Base-by-base conservation (phyloP, 2,329 filamentous ascomycete genomes). In the Paradendryphiella salina region DNA sequence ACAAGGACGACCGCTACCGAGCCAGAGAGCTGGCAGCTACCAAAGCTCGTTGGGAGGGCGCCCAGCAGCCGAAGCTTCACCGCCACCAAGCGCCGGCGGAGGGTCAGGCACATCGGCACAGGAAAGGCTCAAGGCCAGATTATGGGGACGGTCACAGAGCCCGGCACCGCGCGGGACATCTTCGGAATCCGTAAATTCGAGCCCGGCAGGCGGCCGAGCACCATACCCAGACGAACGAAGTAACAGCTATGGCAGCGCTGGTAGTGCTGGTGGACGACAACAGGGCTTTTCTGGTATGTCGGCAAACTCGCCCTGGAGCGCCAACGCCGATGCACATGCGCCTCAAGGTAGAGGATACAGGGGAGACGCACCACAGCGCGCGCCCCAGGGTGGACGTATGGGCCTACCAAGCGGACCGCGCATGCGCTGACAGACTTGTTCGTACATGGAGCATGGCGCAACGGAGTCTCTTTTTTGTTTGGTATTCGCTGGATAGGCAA, bases 81-180 rank as follows among this genome's bases (percentile, higher is more conserved):
- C 73, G 54, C 68, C 72, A 65, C 71, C 77, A 55, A 70, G 68
- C 58, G 64, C 63, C 35, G 73, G 67, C 41, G 73, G 65, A 34
- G 77, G 74, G 2, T 41, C 45, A 21, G 45, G 50, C 29, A 79
- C 79, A 28, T 84, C 85, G 15, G 90, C 90, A 42, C 89, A 95
- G 75, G 89, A 96, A 63, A 80, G 89, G 61, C 77, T 96, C 62
- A 89, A 90, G 68, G 89, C 91, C 64, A 79, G 89, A 55, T 76
- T 96, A 37, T 90, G 90, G 80, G 85, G 84, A 17, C 79, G 81
- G 59, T 82, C 82, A 35, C 77, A 78, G 39, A 86, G 84, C 57
- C 83, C 84, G 7, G 75, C 76, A 18, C 70, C 63, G 52, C 69
- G 64, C 42, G 56, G 62, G 5, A 46, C 60, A 5, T 60, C 68